Conservation (phyloP, 208 protist species). For the Trypanosoma cruzi region DNA sequence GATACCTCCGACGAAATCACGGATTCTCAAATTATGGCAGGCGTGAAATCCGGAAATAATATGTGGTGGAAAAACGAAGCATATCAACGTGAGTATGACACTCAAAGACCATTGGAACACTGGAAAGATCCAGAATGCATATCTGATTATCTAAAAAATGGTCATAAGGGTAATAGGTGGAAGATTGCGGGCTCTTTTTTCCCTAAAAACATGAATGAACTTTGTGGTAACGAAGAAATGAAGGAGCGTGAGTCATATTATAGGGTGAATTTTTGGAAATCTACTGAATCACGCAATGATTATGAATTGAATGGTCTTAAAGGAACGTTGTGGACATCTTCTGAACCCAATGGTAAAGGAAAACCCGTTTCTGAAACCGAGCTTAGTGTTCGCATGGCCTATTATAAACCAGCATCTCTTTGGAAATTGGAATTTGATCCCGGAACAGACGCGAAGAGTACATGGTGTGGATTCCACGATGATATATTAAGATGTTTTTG, state of each 20-base stretch:
- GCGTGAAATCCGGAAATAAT: slow-evolving; percentile 20
- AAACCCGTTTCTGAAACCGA: slow-evolving; percentile 25
- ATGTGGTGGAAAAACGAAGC: slow-evolving; percentile 30
- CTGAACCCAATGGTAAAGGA: slow-evolving; percentile 25
- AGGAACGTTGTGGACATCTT: slow-evolving; percentile 31
- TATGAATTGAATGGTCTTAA: slow-evolving; percentile 30
- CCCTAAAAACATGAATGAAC: slow-evolving; percentile 20
- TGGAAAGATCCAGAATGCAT: slow-evolving; percentile 40
- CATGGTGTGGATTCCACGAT: slow-evolving; percentile 25
- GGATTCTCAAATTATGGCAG: slow-evolving; percentile 28
- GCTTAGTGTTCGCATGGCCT: slow-evolving; percentile 17
- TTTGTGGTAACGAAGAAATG: slow-evolving; percentile 23
- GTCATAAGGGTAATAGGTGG: slow-evolving; percentile 32
- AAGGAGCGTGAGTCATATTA: slow-evolving; percentile 29
- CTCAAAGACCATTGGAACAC: slow-evolving; percentile 25
- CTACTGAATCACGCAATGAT: slow-evolving; percentile 27
- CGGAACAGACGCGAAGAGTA: slow-evolving; percentile 15
- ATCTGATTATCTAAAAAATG: slow-evolving; percentile 33
- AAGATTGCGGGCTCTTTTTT: slow-evolving; percentile 16
- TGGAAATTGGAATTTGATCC: slow-evolving; percentile 30
- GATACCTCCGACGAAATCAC: slow-evolving; percentile 26
- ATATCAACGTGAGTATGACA: slow-evolving; percentile 23
- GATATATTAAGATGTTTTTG: slow-evolving; percentile 17
- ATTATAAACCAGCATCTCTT: slow-evolving; percentile 16
- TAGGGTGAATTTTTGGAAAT: slow-evolving; percentile 36